Conservation (phyloP, 176 grass and related monocot species). For the Luzula sylvatica region DNA sequence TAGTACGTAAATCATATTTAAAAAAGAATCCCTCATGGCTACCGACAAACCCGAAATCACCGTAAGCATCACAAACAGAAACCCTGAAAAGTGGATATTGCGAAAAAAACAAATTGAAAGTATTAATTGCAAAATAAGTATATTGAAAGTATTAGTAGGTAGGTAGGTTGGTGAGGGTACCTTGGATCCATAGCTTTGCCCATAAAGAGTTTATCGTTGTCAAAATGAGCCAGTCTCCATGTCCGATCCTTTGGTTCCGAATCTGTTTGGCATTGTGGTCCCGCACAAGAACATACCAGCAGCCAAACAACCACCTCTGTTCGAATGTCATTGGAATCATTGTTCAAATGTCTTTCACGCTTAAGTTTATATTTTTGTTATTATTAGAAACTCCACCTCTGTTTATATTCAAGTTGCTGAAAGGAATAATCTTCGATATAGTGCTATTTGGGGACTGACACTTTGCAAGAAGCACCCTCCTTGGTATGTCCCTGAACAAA, state of each 20-base stretch:
- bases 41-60: conserved; percentile 61
- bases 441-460: conserved; percentile 40
- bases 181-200: conserved; percentile 65
- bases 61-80: conserved; percentile 45
- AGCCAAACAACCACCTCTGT: conserved; percentile 75
- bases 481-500: conserved; percentile 47
- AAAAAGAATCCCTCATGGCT: conserved; percentile 62
- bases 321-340: too few relatives aligned
- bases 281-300: conserved; percentile 59
- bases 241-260: conserved; percentile 26
- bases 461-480: conserved; percentile 22
- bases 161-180: conserved; percentile 44
- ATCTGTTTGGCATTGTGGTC: conserved; percentile 48
- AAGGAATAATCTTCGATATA: conserved; percentile 59
- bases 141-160: too few relatives aligned
- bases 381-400: conserved; percentile 28
- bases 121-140: too few relatives aligned
- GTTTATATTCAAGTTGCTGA: conserved; percentile 48
- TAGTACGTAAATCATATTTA: conserved; percentile 65
- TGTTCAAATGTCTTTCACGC: too few relatives aligned
- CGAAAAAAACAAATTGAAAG: conserved; percentile 2
- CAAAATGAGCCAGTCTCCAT: conserved; percentile 73
- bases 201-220: conserved; percentile 42
- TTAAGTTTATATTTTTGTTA: not conserved
- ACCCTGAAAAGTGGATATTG: conserved; percentile 45